Conservation (phyloP, 768 basidiomycete genomes). For the Pulveroboletus ravenelii region DNA sequence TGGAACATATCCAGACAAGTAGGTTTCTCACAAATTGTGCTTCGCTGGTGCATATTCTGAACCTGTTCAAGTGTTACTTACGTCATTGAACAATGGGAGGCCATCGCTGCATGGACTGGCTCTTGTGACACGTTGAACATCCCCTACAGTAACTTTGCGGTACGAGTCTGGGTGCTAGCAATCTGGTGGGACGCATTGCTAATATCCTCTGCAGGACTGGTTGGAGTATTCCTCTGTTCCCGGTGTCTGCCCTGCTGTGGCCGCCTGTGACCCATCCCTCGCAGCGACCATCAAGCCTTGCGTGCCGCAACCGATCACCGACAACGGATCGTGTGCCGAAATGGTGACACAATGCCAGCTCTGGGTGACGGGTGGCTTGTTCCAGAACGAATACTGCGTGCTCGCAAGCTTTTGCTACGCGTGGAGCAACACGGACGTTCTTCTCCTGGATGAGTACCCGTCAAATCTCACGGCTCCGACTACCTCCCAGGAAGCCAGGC, state of each 20-base stretch:
- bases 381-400: constrained; percentile 23
- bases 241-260: constrained; percentile 15
- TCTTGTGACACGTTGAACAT: constrained; percentile 20
- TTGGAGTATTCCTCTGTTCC: constrained; percentile 18
- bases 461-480: constrained; percentile 1
- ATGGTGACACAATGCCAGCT: constrained; percentile 14
- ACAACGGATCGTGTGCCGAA: constrained; percentile 21
- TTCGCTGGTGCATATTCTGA: not conserved
- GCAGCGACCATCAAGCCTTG: constrained; percentile 5
- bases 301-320: constrained; percentile 18
- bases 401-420: constrained; percentile 25
- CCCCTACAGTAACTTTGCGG: constrained; percentile 19
- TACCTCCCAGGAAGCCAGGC: constrained; percentile 8
- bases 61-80: constrained; percentile 3
- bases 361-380: constrained; percentile 19
- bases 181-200: not conserved
- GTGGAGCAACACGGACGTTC: constrained; percentile 18
- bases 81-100: constrained; percentile 10
- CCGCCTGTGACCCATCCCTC: constrained; percentile 8
- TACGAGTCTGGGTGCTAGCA: not conserved
- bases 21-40: not conserved
- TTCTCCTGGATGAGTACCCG: constrained; percentile 16
- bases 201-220: constrained; percentile 17
- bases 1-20: constrained; percentile 18
- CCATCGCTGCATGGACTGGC: constrained; percentile 21